Evolutionary conservation across 2,329 filamentous ascomycete genomes (phyloP).

Genomic region (Apiospora hydei): DNA sequence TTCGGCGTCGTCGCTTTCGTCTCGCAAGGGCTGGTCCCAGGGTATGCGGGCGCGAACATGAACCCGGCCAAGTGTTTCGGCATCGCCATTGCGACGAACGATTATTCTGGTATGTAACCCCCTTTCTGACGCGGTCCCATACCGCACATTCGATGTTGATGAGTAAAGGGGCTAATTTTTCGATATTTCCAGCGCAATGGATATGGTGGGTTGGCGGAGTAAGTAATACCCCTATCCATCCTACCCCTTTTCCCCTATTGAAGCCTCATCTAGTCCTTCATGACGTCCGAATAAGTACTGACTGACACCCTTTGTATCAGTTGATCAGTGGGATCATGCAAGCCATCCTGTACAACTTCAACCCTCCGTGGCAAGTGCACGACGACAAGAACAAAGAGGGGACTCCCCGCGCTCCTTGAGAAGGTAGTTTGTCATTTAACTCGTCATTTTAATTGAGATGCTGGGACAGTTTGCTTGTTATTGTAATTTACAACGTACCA

Average conservation of each 20-base stretch:
- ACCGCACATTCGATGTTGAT: background rate
- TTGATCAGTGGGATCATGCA: conserved; percentile 37
- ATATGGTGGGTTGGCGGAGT: conserved; percentile 48
- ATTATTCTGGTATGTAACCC: conserved; percentile 33
- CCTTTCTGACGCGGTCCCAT: too few relatives aligned
- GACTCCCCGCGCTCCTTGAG: conserved; percentile 5
- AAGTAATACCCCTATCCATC: conserved; percentile 15
- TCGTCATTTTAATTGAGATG: too few relatives aligned
- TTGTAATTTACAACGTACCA: background rate
- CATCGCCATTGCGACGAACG: conserved; percentile 46
- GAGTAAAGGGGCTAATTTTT: conserved; percentile 13
- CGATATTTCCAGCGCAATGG: conserved; percentile 43
- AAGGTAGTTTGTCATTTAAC: background rate
- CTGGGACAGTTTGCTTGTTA: background rate
- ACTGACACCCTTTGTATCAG: background rate
- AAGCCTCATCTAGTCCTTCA: background rate
- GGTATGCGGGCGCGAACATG: conserved; percentile 51
- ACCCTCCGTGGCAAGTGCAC: conserved; percentile 37
- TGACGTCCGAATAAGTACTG: background rate
- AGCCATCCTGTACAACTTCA: conserved; percentile 39
- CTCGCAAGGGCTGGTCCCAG: conserved; percentile 47
- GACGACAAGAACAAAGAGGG: background rate
- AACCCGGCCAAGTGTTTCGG: conserved; percentile 56
- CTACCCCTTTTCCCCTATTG: background rate
- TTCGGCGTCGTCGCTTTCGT: conserved; percentile 47